Evolutionary conservation across 129 eudicot genomes (phyloP).

Genomic region (Pittosporum tobira): DNA sequence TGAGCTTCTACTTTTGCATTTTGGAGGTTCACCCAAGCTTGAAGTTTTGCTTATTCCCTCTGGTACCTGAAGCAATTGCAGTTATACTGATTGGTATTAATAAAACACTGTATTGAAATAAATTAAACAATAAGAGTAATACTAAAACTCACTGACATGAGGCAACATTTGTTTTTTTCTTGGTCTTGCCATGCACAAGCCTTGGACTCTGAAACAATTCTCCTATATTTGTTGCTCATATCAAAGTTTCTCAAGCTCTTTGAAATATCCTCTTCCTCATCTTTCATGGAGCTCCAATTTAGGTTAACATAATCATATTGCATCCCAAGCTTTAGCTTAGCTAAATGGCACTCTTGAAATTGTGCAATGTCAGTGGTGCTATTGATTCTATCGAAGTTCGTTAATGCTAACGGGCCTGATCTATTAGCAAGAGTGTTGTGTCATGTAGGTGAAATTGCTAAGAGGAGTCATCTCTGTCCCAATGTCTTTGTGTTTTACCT

Average conservation of each 20-base stretch:
- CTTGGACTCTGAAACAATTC: constrained; percentile 51
- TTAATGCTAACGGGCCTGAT: constrained; percentile 50
- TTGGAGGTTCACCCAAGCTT: constrained; percentile 90
- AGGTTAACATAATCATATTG: constrained; percentile 38
- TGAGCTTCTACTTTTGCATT: constrained; percentile 93
- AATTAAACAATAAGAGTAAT: not conserved
- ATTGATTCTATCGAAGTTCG: constrained; percentile 7
- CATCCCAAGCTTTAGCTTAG: constrained; percentile 49
- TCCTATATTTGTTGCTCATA: constrained; percentile 35
- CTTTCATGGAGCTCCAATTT: constrained; percentile 79
- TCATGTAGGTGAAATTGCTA: constrained; percentile 72
- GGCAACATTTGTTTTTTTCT: constrained; percentile 46
- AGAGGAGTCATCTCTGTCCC: constrained; percentile 89
- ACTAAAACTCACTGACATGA: constrained; percentile 29
- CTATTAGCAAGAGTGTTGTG: constrained; percentile 68
- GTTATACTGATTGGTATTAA: not conserved
- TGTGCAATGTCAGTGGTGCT: constrained; percentile 42
- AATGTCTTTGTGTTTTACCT: constrained; percentile 55
- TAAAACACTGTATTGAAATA: not conserved
- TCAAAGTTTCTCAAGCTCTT: constrained; percentile 83
- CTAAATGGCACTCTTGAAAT: constrained; percentile 59
- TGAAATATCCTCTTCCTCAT: constrained; percentile 80
- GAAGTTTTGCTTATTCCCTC: constrained; percentile 80
- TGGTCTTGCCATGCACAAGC: constrained; percentile 67
- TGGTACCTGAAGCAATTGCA: constrained; percentile 49